Conservation (phyloP, 2,329 filamentous ascomycete genomes). For the Claviceps cyperi region DNA sequence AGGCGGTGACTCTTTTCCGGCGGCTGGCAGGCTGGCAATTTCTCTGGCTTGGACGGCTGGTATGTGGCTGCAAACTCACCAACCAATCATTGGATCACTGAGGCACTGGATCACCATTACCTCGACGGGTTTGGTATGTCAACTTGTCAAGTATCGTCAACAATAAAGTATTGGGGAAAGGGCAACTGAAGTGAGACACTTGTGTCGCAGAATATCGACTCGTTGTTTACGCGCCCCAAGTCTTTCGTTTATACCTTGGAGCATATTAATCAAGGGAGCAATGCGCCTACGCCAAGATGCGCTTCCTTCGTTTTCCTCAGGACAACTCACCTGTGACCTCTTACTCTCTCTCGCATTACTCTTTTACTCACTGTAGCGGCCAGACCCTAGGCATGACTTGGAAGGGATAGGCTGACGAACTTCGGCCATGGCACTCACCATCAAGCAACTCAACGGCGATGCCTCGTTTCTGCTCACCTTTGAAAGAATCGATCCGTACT, state of each 20-base stretch:
- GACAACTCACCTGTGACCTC: background rate
- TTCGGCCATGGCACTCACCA: conserved; percentile 41
- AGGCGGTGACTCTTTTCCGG: too few relatives aligned
- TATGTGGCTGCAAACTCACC: too few relatives aligned
- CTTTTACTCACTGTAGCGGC: background rate
- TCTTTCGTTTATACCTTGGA: too few relatives aligned
- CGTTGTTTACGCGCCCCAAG: too few relatives aligned
- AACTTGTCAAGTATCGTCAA: too few relatives aligned
- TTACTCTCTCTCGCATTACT: background rate
- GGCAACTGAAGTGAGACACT: background rate
- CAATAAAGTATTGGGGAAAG: background rate
- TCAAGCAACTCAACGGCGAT: conserved; percentile 51
- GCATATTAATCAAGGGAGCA: too few relatives aligned
- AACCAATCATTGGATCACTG: too few relatives aligned
- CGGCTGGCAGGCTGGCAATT: too few relatives aligned
- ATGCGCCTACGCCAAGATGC: background rate
- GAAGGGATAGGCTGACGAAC: background rate
- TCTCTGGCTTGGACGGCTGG: too few relatives aligned
- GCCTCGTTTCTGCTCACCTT: conserved; percentile 52
- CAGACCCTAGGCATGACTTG: background rate
- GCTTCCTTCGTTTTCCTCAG: background rate
- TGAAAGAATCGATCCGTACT: conserved; percentile 29
- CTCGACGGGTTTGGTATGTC: too few relatives aligned
- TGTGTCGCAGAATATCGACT: background rate
- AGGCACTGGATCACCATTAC: too few relatives aligned